Evolutionary conservation across 192 early-diverging fungal species (phyloP).

Genomic region (Rhizophagus sp.): DNA sequence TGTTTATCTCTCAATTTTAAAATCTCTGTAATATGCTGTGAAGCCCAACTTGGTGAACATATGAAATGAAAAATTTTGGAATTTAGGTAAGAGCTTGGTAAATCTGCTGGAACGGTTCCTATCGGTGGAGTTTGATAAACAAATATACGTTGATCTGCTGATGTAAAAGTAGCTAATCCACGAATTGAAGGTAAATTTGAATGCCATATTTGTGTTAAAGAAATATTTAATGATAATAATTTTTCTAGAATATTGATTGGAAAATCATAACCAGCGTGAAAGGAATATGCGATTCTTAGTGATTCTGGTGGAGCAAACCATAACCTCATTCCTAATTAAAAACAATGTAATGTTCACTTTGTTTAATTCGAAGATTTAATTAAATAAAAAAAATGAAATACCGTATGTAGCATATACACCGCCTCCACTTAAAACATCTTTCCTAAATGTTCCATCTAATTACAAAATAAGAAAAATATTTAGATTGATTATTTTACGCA

Average conservation of each 20-base stretch:
- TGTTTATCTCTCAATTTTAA: constrained; percentile 27
- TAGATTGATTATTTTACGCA: not conserved
- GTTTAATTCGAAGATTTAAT: not conserved
- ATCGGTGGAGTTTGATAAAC: constrained; percentile 42
- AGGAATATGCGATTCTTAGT: constrained; percentile 36
- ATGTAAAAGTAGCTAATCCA: constrained; percentile 41
- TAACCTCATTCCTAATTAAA: constrained; percentile 39
- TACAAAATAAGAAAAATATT: constrained; percentile 33
- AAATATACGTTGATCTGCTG: constrained; percentile 41
- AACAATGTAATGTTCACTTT: not conserved
- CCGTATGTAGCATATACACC: constrained; percentile 48
- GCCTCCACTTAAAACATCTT: constrained; percentile 40
- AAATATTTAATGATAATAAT: constrained; percentile 34
- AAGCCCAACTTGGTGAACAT: constrained; percentile 35
- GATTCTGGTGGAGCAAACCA: constrained; percentile 37
- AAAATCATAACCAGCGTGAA: constrained; percentile 43
- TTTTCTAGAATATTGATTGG: constrained; percentile 32
- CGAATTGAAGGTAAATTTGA: constrained; percentile 36
- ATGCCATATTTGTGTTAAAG: constrained; percentile 31
- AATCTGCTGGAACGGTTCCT: constrained; percentile 34
- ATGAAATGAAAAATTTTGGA: constrained; percentile 42
- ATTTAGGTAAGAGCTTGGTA: constrained; percentile 38
- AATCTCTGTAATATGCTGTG: constrained; percentile 24
- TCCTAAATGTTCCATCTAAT: constrained; percentile 36
- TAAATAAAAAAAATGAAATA: constrained; percentile 13